A percentile compares a stretch with the other conserved stretches of the same genome.
These are phyloP conservation scores for Trichoderma parareesei DNA, from an alignment of 495 filamentous ascomycete species.

Conservation along the genomic window DNA sequence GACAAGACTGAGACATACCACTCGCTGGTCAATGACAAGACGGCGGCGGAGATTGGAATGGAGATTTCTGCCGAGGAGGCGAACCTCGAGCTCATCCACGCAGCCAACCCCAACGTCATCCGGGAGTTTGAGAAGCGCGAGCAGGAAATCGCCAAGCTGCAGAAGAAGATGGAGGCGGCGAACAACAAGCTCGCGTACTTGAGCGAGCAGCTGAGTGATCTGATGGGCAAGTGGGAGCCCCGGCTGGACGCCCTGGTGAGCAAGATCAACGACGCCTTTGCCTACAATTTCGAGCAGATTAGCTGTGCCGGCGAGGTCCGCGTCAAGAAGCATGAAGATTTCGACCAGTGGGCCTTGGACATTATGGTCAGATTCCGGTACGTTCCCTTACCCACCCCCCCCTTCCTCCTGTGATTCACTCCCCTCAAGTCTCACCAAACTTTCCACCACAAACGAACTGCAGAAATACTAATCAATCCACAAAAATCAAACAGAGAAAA, in stretches of 20 bases:
- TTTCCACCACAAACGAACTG: background rate
- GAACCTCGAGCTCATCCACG: conserved; percentile 71
- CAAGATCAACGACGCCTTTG: conserved; percentile 82
- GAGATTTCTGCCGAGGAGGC: conserved; percentile 69
- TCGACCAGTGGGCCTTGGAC: conserved; percentile 87
- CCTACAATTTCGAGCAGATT: conserved; percentile 85
- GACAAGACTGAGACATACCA: conserved; percentile 30
- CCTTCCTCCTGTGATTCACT: background rate
- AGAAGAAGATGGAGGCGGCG: conserved; percentile 45
- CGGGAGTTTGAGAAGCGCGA: conserved; percentile 69
- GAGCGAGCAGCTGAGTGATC: conserved; percentile 42
- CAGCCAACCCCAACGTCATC: conserved; percentile 68
- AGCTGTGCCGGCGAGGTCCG: conserved; percentile 89
- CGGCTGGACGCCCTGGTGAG: conserved; percentile 65
- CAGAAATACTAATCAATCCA: background rate
- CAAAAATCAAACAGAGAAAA: conserved; percentile 47
- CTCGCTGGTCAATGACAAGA: conserved; percentile 29
- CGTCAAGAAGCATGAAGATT: conserved; percentile 75
- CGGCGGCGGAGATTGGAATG: conserved; percentile 56
- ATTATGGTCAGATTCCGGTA: conserved; percentile 92
- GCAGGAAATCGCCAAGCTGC: conserved; percentile 37
- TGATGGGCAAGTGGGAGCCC: conserved; percentile 71
- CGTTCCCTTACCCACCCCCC: conserved; percentile 18
- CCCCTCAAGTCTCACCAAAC: background rate
- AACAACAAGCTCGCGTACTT: conserved; percentile 40